These are phyloP conservation scores for Teratosphaeria nubilosa DNA, from an alignment of 2,329 filamentous ascomycete species.

Conservation along the genomic window DNA sequence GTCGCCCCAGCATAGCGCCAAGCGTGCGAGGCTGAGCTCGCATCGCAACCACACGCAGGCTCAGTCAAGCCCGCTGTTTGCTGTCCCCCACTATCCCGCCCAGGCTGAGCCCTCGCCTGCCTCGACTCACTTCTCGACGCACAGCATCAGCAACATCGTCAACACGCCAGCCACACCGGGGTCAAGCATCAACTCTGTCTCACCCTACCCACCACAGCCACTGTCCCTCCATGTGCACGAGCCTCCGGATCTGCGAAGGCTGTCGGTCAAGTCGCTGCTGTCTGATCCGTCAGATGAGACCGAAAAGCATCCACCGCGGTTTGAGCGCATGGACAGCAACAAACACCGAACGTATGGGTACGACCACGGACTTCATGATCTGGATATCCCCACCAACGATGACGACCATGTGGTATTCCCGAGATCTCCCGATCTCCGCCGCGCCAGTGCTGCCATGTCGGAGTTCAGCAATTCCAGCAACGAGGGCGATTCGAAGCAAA, in stretches of 20 bases:
- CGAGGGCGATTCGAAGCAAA: constrained; percentile 26
- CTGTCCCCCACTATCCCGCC: constrained; percentile 17
- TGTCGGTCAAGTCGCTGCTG: constrained; percentile 58
- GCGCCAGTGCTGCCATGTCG: constrained; percentile 20
- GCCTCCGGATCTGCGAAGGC: constrained; percentile 38
- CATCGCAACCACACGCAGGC: constrained; percentile 5
- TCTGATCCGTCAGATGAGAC: constrained; percentile 38
- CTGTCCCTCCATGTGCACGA: constrained; percentile 19
- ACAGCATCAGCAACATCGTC: constrained; percentile 30
- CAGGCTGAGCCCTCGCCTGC: constrained; percentile 28
- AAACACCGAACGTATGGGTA: constrained; percentile 50
- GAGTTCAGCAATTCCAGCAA: constrained; percentile 18
- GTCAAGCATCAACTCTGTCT: constrained; percentile 22
- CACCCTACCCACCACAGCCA: constrained; percentile 14
- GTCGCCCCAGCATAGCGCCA: constrained; percentile 27
- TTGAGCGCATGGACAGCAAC: constrained; percentile 4
- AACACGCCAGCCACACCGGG: constrained; percentile 36
- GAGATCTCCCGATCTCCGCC: constrained; percentile 20
- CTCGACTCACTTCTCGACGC: constrained; percentile 24
- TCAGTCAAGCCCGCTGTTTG: constrained; percentile 14
- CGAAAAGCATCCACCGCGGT: constrained; percentile 7
- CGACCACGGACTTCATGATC: constrained; percentile 59
- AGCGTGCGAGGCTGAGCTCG: constrained; percentile 26
- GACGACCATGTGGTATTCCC: constrained; percentile 53
- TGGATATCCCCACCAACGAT: constrained; percentile 61